Base-by-base conservation (phyloP, 306 rosid genomes). In the Cucurbita pepo region DNA sequence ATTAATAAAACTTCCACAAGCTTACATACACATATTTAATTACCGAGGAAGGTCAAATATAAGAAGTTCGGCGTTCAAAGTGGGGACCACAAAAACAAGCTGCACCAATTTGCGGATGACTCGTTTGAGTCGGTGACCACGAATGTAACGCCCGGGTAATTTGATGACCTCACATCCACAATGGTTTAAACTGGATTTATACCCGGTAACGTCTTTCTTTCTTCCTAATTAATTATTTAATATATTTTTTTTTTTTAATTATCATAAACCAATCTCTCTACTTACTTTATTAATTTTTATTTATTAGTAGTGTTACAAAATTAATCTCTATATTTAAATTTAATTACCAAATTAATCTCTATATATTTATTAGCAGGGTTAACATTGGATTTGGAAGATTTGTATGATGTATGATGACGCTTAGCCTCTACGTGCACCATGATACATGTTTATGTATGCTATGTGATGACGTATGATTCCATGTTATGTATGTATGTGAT, bases 41-140 rank as follows among this genome's bases (percentile, higher is more conserved):
- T 30, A 30, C 34, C 34, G 34, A 30, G 34, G 45, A 64, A 21
- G 67, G 88, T 83, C 86, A 83, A 85, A 8, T 54, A 75, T 36
- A 71, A 36, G 6, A 52, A 70, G 76, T 60, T 79, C 76, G 83
- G 86, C 77, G 78, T 81, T 87, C 87, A 76, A 85, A 81, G 72
- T 43, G 71, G 71, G 73, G 51, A 3, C 56, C 15, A 3, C 12
- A 9, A n/a, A n/a, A 38, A 50, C 60, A 57, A 37, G 51, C 16
- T 61, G 5, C 11, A 5, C 73, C 51, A 80, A 67, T 79, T 70
- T 21, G 9, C 25, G 63, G 59, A 8, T 6, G 81, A 86, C 93
- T 84, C 87, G 87, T 82, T 14, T 41, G 45, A 60, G 76, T 54
- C 67, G 82, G 78, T 73, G 83, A 78, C 77, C 60, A 55, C 11